Percentiles rank a stretch among this genome's conserved stretches.
Conservation (phyloP, 371 early-diverging fungal genomes). For the Dichotomocladium elegans region DNA sequence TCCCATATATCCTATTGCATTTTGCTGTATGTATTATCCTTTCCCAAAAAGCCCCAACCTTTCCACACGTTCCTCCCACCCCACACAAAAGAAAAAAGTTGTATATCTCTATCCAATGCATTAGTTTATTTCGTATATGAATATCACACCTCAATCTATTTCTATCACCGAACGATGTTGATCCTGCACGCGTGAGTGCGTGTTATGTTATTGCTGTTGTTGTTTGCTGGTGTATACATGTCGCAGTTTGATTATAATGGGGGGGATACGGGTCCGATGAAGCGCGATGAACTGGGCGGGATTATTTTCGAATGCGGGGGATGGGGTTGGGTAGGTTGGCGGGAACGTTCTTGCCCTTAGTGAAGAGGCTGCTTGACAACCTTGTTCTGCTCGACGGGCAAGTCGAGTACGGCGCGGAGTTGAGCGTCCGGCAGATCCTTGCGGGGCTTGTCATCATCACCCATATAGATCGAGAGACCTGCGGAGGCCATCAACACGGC, state of each 20-base stretch:
- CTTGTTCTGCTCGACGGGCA: constrained; percentile 29
- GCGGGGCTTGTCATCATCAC: constrained; percentile 29
- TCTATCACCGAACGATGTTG: too few relatives aligned
- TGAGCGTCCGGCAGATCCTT: constrained; percentile 38
- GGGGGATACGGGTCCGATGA: background rate
- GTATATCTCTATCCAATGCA: constrained; percentile 4
- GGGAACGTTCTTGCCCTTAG: background rate
- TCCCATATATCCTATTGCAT: too few relatives aligned
- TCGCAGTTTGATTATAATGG: background rate
- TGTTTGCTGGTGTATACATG: background rate
- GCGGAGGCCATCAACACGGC: constrained; percentile 51
- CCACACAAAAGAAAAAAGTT: too few relatives aligned
- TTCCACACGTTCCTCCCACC: too few relatives aligned
- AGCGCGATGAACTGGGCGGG: too few relatives aligned
- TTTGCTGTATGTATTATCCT: too few relatives aligned
- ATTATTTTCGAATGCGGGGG: too few relatives aligned
- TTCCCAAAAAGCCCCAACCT: too few relatives aligned
- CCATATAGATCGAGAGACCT: constrained; percentile 41
- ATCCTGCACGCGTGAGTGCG: too few relatives aligned
- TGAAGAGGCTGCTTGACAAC: background rate
- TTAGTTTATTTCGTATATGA: background rate
- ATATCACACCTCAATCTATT: background rate
- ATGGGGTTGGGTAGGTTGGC: background rate
- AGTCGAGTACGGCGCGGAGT: constrained; percentile 37
- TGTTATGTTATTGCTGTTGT: too few relatives aligned